These are phyloP conservation scores for Pythium sp. DNA, from an alignment of 352 stramenopile species.

Conservation along the genomic window DNA sequence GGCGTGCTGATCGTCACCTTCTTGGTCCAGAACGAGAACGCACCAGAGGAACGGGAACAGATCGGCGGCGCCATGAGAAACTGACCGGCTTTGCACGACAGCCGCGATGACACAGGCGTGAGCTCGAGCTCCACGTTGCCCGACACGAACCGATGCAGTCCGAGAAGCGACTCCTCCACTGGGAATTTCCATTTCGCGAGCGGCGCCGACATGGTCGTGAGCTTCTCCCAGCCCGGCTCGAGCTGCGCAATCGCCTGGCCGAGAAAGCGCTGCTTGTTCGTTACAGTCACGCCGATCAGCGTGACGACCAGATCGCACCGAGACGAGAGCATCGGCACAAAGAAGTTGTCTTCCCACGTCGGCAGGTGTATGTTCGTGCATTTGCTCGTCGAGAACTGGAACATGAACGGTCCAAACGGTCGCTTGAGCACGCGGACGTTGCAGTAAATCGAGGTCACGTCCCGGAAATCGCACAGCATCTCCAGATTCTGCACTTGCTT, in stretches of 20 bases:
- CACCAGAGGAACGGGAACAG: slow-evolving; percentile 33
- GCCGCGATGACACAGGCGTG: slow-evolving; percentile 49
- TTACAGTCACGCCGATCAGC: slow-evolving; percentile 62
- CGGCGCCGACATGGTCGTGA: slow-evolving; percentile 32
- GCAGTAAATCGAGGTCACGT: slow-evolving; percentile 64
- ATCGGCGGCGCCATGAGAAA: slow-evolving; percentile 62
- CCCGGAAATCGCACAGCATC: slow-evolving; percentile 77
- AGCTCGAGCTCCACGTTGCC: slow-evolving; percentile 60
- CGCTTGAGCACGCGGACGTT: slow-evolving; percentile 85
- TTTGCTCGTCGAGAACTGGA: slow-evolving; percentile 69
- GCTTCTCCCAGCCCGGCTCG: slow-evolving; percentile 62
- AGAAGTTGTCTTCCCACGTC: slow-evolving; percentile 64
- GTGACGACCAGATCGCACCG: slow-evolving; percentile 81
- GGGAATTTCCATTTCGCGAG: slow-evolving; percentile 82
- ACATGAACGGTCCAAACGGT: slow-evolving; percentile 85
- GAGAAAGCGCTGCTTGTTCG: slow-evolving; percentile 54
- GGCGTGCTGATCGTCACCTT: slow-evolving; percentile 38
- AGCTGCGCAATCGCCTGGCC: slow-evolving; percentile 61
- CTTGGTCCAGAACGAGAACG: slow-evolving; percentile 67
- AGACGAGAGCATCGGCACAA: slow-evolving; percentile 78
- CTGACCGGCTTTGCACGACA: slow-evolving; percentile 72
- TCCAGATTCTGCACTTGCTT: slow-evolving; percentile 42
- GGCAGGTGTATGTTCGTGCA: slow-evolving; percentile 56
- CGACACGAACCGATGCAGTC: slow-evolving; percentile 62
- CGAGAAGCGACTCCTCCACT: slow-evolving; percentile 62